A percentile compares a stretch with the other conserved stretches of the same genome.
phyloP scores from a whole-genome alignment of 2,329 filamentous ascomycete species.

The Lasiodiplodia gonubiensis region DNA sequence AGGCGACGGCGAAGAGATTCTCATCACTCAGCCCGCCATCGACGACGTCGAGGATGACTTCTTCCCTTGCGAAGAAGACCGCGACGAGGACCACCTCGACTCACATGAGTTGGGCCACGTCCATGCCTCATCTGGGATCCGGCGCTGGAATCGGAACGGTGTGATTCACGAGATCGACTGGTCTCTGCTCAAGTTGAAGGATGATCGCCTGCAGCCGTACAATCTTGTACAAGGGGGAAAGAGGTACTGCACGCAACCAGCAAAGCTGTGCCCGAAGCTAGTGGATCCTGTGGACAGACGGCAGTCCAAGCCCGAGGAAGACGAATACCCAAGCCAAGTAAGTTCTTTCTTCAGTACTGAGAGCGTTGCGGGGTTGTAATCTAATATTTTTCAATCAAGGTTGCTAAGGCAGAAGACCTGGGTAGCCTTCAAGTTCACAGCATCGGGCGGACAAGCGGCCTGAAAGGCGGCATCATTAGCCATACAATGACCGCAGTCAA shows the following conservation, averaged over 20 bases:
- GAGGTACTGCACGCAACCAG: constrained; percentile 40
- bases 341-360: constrained; percentile 34
- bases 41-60: constrained; percentile 86
- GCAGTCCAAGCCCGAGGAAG: constrained; percentile 44
- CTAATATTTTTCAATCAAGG: constrained; percentile 20
- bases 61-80: constrained; percentile 75
- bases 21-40: constrained; percentile 88
- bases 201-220: constrained; percentile 68
- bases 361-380: background rate
- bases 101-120: constrained; percentile 82
- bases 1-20: constrained; percentile 74
- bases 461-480: constrained; percentile 79
- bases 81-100: constrained; percentile 78
- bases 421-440: constrained; percentile 83
- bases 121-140: constrained; percentile 88
- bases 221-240: constrained; percentile 70
- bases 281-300: constrained; percentile 43
- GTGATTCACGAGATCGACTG: constrained; percentile 93
- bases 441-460: constrained; percentile 82
- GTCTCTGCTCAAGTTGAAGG: constrained; percentile 83
- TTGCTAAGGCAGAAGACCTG: constrained; percentile 66
- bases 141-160: constrained; percentile 72
- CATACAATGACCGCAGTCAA: constrained; percentile 83
- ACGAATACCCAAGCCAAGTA: constrained; percentile 58
- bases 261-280: constrained; percentile 42